A percentile compares a stretch with the other conserved stretches of the same genome.
Conservation (phyloP, 176 grass and related monocot genomes). For the Aegilops speltoides region DNA sequence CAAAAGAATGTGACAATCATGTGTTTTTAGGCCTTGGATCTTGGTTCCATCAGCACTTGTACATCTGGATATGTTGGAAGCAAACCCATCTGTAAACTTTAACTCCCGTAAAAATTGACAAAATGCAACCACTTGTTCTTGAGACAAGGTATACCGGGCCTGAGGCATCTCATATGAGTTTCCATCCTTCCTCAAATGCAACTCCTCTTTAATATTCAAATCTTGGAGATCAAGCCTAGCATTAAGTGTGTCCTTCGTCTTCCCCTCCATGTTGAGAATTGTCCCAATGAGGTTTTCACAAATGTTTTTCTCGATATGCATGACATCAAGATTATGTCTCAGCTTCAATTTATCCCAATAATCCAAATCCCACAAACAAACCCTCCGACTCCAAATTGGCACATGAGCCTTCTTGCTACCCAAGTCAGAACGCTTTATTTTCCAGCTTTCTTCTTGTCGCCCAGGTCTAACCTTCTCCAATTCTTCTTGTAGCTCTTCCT, state of each 20-base stretch:
- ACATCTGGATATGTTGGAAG: constrained; percentile 11
- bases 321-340: constrained; percentile 28
- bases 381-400: background rate
- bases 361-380: constrained; percentile 15
- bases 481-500: background rate
- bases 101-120: background rate
- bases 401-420: background rate
- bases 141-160: background rate
- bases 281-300: constrained; percentile 3
- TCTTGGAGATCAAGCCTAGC: constrained; percentile 27
- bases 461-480: background rate
- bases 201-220: constrained; percentile 14
- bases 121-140: background rate
- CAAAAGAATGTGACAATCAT: background rate
- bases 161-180: background rate
- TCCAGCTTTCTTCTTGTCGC: background rate
- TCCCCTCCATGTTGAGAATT: background rate
- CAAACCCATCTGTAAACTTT: background rate
- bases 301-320: constrained; percentile 36
- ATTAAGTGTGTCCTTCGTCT: constrained; percentile 22
- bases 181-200: background rate
- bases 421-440: background rate
- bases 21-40: background rate
- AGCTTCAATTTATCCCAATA: background rate
- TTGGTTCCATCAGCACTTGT: background rate